phyloP scores from a whole-genome alignment of 805 yeast genomes.

The Pichia gijzeniarum region DNA sequence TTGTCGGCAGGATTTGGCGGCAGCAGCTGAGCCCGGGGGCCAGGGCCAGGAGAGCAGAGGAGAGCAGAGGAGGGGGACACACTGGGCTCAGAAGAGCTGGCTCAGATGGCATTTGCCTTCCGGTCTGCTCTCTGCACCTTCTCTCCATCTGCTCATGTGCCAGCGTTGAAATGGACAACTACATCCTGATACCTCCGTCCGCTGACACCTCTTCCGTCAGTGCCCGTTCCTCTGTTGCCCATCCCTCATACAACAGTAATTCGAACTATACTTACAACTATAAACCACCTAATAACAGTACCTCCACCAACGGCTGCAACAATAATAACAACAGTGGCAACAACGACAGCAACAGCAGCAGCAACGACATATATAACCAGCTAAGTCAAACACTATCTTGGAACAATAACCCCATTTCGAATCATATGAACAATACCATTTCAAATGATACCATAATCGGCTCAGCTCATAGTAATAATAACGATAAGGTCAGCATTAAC shows the following conservation, averaged over 20 bases:
- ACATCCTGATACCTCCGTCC: constrained; percentile 1
- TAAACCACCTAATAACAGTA: no score
- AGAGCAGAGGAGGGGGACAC: no score
- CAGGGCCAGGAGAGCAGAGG: no score
- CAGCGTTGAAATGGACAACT: constrained; percentile 4
- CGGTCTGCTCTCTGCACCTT: neutral
- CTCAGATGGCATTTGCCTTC: no score
- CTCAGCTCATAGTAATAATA: neutral
- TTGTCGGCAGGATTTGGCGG: no score
- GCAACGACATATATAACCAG: neutral
- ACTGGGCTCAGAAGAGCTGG: no score
- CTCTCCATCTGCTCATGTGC: neutral
- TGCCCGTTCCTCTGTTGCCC: neutral
- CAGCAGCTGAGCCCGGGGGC: no score
- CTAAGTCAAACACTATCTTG: neutral
- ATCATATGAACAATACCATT: neutral
- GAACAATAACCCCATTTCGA: neutral
- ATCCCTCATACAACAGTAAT: neutral
- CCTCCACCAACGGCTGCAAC: neutral
- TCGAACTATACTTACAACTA: neutral
- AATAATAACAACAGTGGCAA: neutral
- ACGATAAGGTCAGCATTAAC: neutral
- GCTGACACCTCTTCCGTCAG: constrained; percentile 1
- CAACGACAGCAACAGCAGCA: neutral
- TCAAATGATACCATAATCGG: no score